These are phyloP conservation scores for Penicillium dipodomyicola DNA, from an alignment of 495 filamentous ascomycete species.

Conservation along the genomic window DNA sequence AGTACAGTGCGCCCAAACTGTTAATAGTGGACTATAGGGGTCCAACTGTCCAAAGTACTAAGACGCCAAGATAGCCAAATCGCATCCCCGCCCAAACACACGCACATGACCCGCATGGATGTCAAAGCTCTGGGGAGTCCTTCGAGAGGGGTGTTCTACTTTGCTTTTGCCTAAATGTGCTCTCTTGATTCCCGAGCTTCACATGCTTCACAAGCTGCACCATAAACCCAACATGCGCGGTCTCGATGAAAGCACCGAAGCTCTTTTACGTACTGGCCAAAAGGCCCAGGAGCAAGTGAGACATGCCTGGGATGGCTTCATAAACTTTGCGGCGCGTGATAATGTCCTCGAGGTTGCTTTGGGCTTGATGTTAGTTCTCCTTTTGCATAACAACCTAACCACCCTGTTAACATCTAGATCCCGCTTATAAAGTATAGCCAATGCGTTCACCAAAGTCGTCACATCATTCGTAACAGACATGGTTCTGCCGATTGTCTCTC, in stretches of 20 bases:
- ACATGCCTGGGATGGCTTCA: conserved; percentile 58
- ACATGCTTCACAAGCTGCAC: neutral
- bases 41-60: neutral
- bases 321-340: conserved; percentile 69
- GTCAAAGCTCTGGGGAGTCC: neutral
- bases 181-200: neutral
- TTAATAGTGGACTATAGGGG: neutral
- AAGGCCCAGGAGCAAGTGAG: conserved; percentile 35
- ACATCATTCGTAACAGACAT: conserved; percentile 72
- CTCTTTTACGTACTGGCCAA: conserved; percentile 28
- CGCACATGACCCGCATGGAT: neutral
- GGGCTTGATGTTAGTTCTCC: conserved; percentile 60
- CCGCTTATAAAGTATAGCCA: conserved; percentile 54
- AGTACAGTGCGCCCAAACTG: neutral
- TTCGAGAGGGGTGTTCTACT: neutral
- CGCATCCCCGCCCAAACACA: neutral
- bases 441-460: conserved; percentile 69
- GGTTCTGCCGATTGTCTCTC: conserved; percentile 63
- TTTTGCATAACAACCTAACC: neutral
- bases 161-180: neutral
- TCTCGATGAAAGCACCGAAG: conserved; percentile 31
- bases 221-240: conserved; percentile 29
- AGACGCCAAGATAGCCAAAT: neutral
- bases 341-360: conserved; percentile 76
- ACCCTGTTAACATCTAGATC: neutral